phyloP scores from a whole-genome alignment of 106 monocot species.

The Dactylorhiza incarnata region DNA sequence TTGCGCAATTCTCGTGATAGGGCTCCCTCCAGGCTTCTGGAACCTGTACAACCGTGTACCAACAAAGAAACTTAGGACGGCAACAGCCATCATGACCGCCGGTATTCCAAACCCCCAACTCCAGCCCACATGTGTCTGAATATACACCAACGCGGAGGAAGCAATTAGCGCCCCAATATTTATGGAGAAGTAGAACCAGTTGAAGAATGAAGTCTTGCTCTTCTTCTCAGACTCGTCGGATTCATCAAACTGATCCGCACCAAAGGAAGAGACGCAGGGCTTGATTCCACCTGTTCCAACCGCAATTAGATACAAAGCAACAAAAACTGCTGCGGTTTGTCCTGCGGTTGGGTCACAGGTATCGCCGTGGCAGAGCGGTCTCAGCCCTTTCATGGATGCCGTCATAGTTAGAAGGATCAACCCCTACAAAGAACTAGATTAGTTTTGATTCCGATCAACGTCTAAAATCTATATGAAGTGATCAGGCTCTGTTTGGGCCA shows the following conservation, averaged over 20 bases:
- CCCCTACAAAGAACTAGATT: constrained; percentile 21
- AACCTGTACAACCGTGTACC: constrained; percentile 29
- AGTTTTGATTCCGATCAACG: not conserved
- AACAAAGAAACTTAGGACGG: constrained; percentile 27
- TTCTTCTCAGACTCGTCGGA: constrained; percentile 35
- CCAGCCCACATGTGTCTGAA: constrained; percentile 39
- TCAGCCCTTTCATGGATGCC: constrained; percentile 30
- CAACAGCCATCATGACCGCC: constrained; percentile 31
- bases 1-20: constrained; percentile 37
- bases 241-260: constrained; percentile 44
- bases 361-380: constrained; percentile 19
- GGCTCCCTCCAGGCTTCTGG: constrained; percentile 46
- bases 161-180: constrained; percentile 41
- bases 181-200: constrained; percentile 50
- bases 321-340: constrained; percentile 19
- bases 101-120: constrained; percentile 43
- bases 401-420: constrained; percentile 27
- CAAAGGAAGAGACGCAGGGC: constrained; percentile 44
- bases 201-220: constrained; percentile 49
- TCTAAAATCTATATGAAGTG: too few relatives aligned
- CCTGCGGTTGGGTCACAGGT: constrained; percentile 22
- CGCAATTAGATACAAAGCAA: constrained; percentile 36
- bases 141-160: constrained; percentile 29
- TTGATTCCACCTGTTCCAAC: constrained; percentile 45
- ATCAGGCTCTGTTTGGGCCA: too few relatives aligned